Conservation (phyloP, 2,329 filamentous ascomycete species). For the Trichophyton benhamiae region DNA sequence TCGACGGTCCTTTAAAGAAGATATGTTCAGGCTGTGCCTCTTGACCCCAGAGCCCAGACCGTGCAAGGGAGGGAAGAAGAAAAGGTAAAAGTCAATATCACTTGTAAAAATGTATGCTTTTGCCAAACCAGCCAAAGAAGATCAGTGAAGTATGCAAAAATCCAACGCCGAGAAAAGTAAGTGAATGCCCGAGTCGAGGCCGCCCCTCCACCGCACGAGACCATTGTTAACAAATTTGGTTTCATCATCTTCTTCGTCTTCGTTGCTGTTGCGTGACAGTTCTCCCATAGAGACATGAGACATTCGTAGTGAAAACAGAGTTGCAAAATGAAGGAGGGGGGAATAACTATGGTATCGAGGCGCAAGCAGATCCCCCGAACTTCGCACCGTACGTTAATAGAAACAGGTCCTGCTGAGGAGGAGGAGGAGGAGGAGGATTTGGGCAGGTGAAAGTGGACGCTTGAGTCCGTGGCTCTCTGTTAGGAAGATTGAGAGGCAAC, state of each 20-base stretch:
- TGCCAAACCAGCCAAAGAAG: not conserved
- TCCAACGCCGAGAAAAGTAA: constrained; percentile 3
- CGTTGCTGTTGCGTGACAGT: not conserved
- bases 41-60: not conserved
- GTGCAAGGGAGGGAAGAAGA: not conserved
- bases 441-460: not conserved
- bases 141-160: not conserved
- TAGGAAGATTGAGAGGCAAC: not conserved
- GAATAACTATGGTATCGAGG: not conserved
- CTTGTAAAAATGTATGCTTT: not conserved
- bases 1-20: not conserved
- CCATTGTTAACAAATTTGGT: not conserved
- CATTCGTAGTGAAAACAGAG: not conserved
- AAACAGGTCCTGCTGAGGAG: not conserved
- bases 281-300: not conserved
- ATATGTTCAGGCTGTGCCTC: not conserved
- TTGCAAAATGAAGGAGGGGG: not conserved
- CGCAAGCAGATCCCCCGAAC: not conserved
- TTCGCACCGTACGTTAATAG: not conserved
- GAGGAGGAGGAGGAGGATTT: not conserved
- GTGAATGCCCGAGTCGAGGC: not conserved
- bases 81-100: not conserved
- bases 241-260: not conserved
- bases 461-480: not conserved
- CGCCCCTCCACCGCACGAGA: not conserved